These are phyloP conservation scores for Amaranthus palmeri DNA, from an alignment of 148 eudicot genomes.

Conservation along the genomic window DNA sequence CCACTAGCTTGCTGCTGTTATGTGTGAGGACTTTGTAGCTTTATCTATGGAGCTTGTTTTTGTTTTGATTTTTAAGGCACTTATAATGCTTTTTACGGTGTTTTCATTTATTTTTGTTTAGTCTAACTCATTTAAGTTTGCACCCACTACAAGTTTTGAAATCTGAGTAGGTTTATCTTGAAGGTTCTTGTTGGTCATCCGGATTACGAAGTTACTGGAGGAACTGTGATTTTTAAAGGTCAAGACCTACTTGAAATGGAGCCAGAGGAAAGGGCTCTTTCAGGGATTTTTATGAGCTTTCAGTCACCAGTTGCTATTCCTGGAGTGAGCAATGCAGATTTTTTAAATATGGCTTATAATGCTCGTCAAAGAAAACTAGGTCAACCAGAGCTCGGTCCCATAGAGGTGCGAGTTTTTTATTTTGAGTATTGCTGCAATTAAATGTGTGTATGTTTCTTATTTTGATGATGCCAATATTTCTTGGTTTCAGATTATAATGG, in stretches of 20 bases:
- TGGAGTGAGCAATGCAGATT: constrained; percentile 93
- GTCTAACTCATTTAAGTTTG: background rate
- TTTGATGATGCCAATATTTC: too few relatives aligned
- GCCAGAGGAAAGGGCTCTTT: constrained; percentile 88
- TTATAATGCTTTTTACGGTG: background rate
- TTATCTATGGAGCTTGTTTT: background rate
- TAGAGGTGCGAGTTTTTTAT: constrained; percentile 50
- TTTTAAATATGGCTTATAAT: constrained; percentile 92
- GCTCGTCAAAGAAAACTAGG: constrained; percentile 88
- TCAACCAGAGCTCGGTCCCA: constrained; percentile 72
- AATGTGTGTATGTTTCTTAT: too few relatives aligned
- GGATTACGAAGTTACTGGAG: constrained; percentile 92
- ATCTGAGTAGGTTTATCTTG: constrained; percentile 2
- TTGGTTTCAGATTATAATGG: too few relatives aligned
- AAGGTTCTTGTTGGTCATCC: constrained; percentile 98
- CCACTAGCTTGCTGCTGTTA: background rate
- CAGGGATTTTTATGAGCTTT: constrained; percentile 94
- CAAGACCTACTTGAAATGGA: constrained; percentile 92
- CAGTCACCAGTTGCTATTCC: constrained; percentile 98
- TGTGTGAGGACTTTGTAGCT: background rate
- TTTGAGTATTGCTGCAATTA: background rate
- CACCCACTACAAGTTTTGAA: constrained; percentile 5
- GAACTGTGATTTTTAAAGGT: constrained; percentile 72
- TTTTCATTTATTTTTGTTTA: background rate
- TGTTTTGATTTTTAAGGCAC: background rate